Evolutionary conservation across 2,329 filamentous ascomycete genomes (phyloP), one percentile per base, ranked within the genome.

Genomic region (Phialophora verrucosa): DNA sequence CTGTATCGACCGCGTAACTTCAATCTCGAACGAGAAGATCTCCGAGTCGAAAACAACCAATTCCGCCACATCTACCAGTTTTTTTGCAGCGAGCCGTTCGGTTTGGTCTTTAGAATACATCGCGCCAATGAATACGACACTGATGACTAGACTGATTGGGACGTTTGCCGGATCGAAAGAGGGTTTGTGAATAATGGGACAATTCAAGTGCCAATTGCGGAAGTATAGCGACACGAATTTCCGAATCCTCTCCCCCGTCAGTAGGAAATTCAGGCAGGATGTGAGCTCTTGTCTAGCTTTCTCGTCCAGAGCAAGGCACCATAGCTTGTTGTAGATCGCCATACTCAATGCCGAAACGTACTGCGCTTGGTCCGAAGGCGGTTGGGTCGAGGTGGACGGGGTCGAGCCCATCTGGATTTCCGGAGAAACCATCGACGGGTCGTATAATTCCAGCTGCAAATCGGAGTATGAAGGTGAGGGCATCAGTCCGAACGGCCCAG

Each of bases 121-220:
- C 0, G 80, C 79, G 4, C 81, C 82, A 72, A 81, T 78, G 59
- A 83, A 77, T 0, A 77, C 72, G 4, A 83, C 71, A 0, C 78
- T 74, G 0, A 79, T 74, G 4, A 83, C 72, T 5, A 83, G 71
- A 0, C 77, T 74, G 32, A 78, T 67, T 2, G 78, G 72, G 3
- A 75, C 75, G 1, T 73, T 74, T 14, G 80, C 75, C 2, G 77
- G 73, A 62, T 80, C 74, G 60, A 83, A 83, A 0, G 79, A 77
- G 4, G 78, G 76, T 8, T 71, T 67, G 68, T 83, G 80, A 4
- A 83, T 70, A 31, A 83, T 78, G 0, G 80, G 72, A 62, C 78
- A 80, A 62, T 80, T 81, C 2, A 76, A 76, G 38, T 83, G 80
- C 77, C 81, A 83, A 64, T 77, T 78, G 44, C 77, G 76, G 63